Evolutionary conservation across 192 early-diverging fungal species (phyloP).

Genomic region (Mortierella claussenii): DNA sequence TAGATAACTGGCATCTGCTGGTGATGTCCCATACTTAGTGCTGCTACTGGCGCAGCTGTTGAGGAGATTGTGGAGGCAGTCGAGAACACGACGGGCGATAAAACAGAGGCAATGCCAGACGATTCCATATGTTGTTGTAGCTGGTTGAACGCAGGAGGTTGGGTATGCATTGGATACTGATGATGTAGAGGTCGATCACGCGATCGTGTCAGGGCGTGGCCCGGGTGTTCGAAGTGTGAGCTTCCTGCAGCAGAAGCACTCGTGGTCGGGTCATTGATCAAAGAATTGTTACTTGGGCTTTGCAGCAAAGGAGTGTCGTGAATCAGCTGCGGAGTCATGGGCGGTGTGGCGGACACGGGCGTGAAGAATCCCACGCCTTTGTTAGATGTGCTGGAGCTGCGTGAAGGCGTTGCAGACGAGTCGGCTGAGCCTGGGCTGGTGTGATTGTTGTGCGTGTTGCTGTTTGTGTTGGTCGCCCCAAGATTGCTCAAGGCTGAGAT

Average conservation of each 20-base stretch:
- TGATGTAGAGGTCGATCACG: neutral
- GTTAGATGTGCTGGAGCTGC: slow-evolving; percentile 49
- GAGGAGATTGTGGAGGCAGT: neutral
- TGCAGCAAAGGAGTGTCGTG: neutral
- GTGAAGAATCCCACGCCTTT: slow-evolving; percentile 30
- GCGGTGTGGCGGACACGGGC: slow-evolving; percentile 35
- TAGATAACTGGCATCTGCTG: slow-evolving; percentile 1
- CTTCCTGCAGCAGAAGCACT: no score
- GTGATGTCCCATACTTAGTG: neutral
- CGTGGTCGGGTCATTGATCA: no score
- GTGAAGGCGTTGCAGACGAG: slow-evolving; percentile 47
- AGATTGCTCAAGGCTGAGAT: neutral
- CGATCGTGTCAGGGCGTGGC: neutral
- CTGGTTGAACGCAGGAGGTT: neutral
- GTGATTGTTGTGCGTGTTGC: neutral
- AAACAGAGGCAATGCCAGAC: no score
- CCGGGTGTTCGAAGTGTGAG: no score
- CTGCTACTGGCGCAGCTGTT: neutral
- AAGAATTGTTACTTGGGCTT: no score
- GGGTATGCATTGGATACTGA: neutral
- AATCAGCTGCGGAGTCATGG: slow-evolving; percentile 25
- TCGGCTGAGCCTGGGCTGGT: slow-evolving; percentile 16
- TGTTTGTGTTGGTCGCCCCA: neutral
- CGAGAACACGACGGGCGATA: no score
- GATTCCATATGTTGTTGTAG: no score